Percentiles rank a stretch among this genome's conserved stretches.
phyloP scores from a whole-genome alignment of 805 yeast genomes.

The Pichia membranifaciens region DNA sequence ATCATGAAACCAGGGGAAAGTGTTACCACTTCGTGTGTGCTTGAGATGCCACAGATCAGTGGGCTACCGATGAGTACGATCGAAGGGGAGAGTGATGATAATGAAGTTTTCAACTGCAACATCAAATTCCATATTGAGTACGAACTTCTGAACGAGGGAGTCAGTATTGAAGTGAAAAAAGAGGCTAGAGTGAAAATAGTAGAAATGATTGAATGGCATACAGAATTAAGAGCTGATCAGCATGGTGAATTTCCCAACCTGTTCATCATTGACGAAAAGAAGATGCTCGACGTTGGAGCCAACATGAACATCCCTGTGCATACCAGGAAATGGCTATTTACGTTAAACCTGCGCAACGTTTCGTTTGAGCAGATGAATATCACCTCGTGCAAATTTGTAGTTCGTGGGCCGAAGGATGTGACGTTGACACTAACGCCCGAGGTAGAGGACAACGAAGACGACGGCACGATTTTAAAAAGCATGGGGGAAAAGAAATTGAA shows the following conservation, averaged over 20 bases:
- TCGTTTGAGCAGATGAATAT: conserved; percentile 25
- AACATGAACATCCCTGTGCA: conserved; percentile 6
- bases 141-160: conserved; percentile 5
- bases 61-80: conserved; percentile 10
- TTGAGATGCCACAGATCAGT: conserved; percentile 20
- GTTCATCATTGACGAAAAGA: not conserved
- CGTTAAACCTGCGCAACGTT: conserved; percentile 18
- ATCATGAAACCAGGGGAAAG: conserved; percentile 8
- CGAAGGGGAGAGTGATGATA: not conserved
- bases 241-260: conserved; percentile 7
- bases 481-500: not conserved
- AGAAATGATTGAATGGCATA: conserved; percentile 12
- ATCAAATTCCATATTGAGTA: conserved; percentile 16
- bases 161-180: conserved; percentile 1
- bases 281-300: not conserved
- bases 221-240: conserved; percentile 4
- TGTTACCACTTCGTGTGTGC: conserved; percentile 6
- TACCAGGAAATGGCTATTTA: conserved; percentile 24
- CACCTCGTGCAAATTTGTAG: conserved; percentile 1
- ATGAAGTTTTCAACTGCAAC: conserved; percentile 12
- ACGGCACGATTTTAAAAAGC: not conserved
- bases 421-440: conserved; percentile 10
- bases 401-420: conserved; percentile 4
- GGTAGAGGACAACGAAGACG: not conserved
- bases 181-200: conserved; percentile 6